A percentile compares a stretch with the other conserved stretches of the same genome.
phyloP scores from a whole-genome alignment of 1,284 basidiomycete genomes.

The Mycena citricolor region DNA sequence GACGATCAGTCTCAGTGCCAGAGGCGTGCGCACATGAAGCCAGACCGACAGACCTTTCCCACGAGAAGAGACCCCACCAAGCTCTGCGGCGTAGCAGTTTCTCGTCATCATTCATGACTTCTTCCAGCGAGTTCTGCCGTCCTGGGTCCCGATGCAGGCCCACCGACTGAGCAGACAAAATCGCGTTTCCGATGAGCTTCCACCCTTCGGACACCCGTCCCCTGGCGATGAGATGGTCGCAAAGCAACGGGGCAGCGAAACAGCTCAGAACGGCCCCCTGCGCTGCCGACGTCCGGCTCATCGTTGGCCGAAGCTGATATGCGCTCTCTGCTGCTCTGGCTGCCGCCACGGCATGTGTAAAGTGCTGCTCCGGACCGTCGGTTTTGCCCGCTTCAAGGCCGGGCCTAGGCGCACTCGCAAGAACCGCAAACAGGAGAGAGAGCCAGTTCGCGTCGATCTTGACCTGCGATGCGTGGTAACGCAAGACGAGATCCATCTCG shows the following conservation, averaged over 20 bases:
- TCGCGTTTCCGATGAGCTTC: conserved; percentile 47
- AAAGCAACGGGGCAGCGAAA: conserved; percentile 45
- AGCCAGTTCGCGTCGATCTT: conserved; percentile 52
- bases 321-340: conserved; percentile 47
- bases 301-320: conserved; percentile 39
- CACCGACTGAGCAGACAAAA: conserved; percentile 47
- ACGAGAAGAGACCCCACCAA: conserved; percentile 49
- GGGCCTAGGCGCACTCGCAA: conserved; percentile 37
- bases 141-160: conserved; percentile 53
- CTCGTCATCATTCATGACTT: conserved; percentile 34
- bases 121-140: conserved; percentile 42
- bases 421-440: conserved; percentile 46
- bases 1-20: conserved; percentile 9
- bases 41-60: conserved; percentile 42
- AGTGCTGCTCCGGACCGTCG: conserved; percentile 37
- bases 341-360: conserved; percentile 43
- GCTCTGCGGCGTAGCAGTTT: conserved; percentile 42
- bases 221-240: conserved; percentile 45
- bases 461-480: conserved; percentile 33
- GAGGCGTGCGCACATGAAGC: conserved; percentile 13
- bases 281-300: conserved; percentile 39
- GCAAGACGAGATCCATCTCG: conserved; percentile 46
- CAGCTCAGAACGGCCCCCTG: conserved; percentile 49
- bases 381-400: conserved; percentile 21
- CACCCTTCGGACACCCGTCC: conserved; percentile 53